Conservation (phyloP, 495 filamentous ascomycete species). For the Terfezia claveryi region DNA sequence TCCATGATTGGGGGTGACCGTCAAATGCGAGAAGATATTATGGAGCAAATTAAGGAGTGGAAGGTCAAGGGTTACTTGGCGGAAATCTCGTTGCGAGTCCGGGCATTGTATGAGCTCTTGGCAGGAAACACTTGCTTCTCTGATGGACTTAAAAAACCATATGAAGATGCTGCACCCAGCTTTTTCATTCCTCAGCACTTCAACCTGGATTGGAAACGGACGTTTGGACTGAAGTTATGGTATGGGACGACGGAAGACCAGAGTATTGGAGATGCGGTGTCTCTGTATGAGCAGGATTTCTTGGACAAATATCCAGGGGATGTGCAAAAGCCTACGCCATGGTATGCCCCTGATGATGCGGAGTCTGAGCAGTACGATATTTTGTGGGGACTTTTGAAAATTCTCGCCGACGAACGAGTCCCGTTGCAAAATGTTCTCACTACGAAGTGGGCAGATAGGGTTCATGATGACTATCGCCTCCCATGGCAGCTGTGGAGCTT, state of each 20-base stretch:
- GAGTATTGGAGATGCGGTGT: constrained; percentile 45
- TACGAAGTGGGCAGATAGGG: constrained; percentile 36
- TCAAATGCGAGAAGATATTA: constrained; percentile 42
- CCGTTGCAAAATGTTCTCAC: constrained; percentile 33
- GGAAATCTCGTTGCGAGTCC: constrained; percentile 66
- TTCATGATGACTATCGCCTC: constrained; percentile 49
- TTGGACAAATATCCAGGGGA: constrained; percentile 11
- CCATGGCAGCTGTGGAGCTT: constrained; percentile 56
- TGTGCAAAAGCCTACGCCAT: constrained; percentile 10
- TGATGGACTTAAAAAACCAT: constrained; percentile 45
- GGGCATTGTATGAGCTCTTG: constrained; percentile 72
- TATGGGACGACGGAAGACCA: constrained; percentile 50
- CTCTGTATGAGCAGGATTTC: constrained; percentile 45
- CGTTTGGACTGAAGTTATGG: constrained; percentile 76
- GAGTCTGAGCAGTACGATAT: constrained; percentile 45
- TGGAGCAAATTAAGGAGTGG: constrained; percentile 64
- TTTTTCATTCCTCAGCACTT: constrained; percentile 67
- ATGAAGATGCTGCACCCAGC: constrained; percentile 52
- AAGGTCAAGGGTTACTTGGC: constrained; percentile 53
- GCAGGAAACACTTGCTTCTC: constrained; percentile 65
- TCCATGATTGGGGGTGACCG: constrained; percentile 54
- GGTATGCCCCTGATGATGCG: constrained; percentile 7
- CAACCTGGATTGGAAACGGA: constrained; percentile 72
- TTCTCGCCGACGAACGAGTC: constrained; percentile 36
- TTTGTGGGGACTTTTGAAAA: constrained; percentile 63